Evolutionary conservation across 495 filamentous ascomycete species (phyloP).

Genomic region (Podospora pseudoanserina): DNA sequence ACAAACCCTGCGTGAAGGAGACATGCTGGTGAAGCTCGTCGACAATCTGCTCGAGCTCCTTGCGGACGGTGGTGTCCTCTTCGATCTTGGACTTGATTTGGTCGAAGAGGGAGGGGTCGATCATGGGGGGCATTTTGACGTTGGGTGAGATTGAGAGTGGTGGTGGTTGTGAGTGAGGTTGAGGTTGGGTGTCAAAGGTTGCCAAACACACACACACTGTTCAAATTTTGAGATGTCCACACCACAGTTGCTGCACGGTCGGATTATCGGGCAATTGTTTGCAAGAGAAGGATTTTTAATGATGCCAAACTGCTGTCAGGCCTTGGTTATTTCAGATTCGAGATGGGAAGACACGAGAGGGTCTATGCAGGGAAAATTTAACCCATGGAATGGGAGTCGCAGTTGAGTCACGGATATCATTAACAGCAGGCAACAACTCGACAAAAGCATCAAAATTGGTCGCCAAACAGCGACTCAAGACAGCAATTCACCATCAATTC

Average conservation of each 20-base stretch:
- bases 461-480: not conserved
- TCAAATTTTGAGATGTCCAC: not conserved
- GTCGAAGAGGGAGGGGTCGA: conserved; percentile 82
- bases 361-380: not conserved
- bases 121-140: conserved; percentile 45
- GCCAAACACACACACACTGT: not conserved
- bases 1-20: conserved; percentile 68
- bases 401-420: not conserved
- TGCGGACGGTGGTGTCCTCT: conserved; percentile 73
- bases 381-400: not conserved
- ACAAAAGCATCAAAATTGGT: not conserved
- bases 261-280: not conserved
- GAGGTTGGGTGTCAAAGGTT: conserved; percentile 1
- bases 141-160: not conserved
- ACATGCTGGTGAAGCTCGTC: conserved; percentile 65
- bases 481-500: not conserved
- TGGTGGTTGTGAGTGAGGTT: not conserved
- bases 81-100: conserved; percentile 86
- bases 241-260: not conserved
- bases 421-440: not conserved
- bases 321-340: not conserved
- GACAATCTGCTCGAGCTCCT: conserved; percentile 78
- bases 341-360: not conserved
- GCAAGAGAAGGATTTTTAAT: not conserved
- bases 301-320: not conserved